A percentile compares a stretch with the other conserved stretches of the same genome.
These are phyloP conservation scores for Cordyceps farinosa DNA, from an alignment of 2,329 filamentous ascomycete species.

Conservation along the genomic window DNA sequence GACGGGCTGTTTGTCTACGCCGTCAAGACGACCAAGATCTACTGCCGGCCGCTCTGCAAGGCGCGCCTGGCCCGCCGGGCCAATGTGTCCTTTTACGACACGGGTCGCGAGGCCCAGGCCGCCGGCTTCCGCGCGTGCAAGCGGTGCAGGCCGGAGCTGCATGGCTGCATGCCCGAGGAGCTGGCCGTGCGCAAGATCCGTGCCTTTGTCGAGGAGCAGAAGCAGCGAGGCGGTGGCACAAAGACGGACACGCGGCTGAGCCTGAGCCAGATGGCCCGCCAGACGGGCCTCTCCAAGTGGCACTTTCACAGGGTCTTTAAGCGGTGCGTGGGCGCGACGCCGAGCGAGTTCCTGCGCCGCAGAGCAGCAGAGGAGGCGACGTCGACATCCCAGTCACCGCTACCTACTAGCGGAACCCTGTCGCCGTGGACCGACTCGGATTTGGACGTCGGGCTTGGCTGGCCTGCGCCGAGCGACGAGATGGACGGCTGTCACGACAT, in stretches of 20 bases:
- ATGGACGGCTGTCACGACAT: background rate
- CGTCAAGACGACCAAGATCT: constrained; percentile 46
- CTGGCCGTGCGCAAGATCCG: constrained; percentile 41
- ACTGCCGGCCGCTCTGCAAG: constrained; percentile 59
- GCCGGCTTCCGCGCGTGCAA: constrained; percentile 56
- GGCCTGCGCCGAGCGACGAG: background rate
- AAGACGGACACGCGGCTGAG: constrained; percentile 21
- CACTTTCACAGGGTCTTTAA: constrained; percentile 60
- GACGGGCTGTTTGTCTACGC: constrained; percentile 42
- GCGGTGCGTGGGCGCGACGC: constrained; percentile 49
- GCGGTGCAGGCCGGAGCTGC: constrained; percentile 47
- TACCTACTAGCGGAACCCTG: constrained; percentile 18
- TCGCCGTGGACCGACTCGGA: constrained; percentile 13
- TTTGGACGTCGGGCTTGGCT: background rate
- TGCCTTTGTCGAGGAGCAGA: constrained; percentile 30
- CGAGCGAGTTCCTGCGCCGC: constrained; percentile 31
- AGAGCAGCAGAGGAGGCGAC: background rate
- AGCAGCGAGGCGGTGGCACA: constrained; percentile 19
- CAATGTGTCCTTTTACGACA: constrained; percentile 55
- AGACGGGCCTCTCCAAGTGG: constrained; percentile 51
- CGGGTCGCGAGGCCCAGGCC: constrained; percentile 39
- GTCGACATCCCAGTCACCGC: background rate
- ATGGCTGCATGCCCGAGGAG: constrained; percentile 40
- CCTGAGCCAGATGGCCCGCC: constrained; percentile 46
- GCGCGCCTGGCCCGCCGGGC: constrained; percentile 57